Conservation (phyloP, 257 asterid genomes). For the Jasminum sambac region DNA sequence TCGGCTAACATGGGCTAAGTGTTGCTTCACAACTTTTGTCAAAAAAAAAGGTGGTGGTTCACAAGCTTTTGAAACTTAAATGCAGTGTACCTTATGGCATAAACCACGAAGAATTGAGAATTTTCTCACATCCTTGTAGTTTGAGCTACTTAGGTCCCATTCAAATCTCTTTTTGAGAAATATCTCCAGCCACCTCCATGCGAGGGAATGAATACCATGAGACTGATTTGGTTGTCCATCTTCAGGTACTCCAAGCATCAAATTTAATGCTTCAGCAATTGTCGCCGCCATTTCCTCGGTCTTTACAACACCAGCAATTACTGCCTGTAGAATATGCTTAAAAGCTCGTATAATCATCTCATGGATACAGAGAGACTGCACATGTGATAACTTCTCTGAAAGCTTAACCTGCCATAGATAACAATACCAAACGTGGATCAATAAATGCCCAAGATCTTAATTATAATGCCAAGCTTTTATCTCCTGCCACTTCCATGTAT, state of each 20-base stretch:
- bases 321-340: conserved; percentile 90
- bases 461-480: conserved; percentile 15
- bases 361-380: conserved; percentile 94
- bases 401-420: conserved; percentile 76
- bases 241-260: conserved; percentile 91
- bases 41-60: neutral
- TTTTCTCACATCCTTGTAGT: conserved; percentile 75
- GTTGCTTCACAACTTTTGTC: no score
- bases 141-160: conserved; percentile 67
- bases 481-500: conserved; percentile 8
- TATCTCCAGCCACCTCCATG: conserved; percentile 88
- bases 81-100: conserved; percentile 75
- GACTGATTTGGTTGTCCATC: conserved; percentile 44
- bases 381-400: conserved; percentile 92
- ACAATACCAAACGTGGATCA: conserved; percentile 24
- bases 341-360: conserved; percentile 96
- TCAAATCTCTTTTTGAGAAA: conserved; percentile 83
- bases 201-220: conserved; percentile 62
- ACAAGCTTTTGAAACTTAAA: conserved; percentile 22
- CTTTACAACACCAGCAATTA: conserved; percentile 67
- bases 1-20: no score
- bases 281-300: conserved; percentile 70
- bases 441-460: conserved; percentile 21
- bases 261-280: conserved; percentile 78
- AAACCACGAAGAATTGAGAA: conserved; percentile 90